Conservation (phyloP, 2,329 filamentous ascomycete genomes). For the Stagonosporopsis vannaccii region DNA sequence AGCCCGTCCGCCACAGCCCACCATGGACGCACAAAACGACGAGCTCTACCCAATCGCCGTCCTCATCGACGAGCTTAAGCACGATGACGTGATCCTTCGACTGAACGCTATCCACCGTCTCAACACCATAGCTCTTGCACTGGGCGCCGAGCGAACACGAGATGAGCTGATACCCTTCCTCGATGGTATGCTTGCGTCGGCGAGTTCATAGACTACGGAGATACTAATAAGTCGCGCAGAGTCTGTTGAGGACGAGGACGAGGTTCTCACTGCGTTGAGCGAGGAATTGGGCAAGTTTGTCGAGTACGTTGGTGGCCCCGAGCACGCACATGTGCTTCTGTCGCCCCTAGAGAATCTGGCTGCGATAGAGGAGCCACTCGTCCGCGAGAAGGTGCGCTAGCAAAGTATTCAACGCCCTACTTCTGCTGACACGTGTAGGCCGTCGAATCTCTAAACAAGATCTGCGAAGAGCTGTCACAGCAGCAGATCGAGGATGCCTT, state of each 20-base stretch:
- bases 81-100: constrained; percentile 97
- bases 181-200: constrained; percentile 74
- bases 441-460: constrained; percentile 99
- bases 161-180: constrained; percentile 99
- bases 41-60: constrained; percentile 99
- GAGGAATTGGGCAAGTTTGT: constrained; percentile 97
- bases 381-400: constrained; percentile 84
- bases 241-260: constrained; percentile 98
- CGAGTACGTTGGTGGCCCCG: constrained; percentile 94
- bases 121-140: constrained; percentile 94
- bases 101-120: constrained; percentile 98
- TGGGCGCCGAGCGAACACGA: constrained; percentile 94
- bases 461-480: constrained; percentile 88
- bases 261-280: constrained; percentile 94
- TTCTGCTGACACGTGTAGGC: constrained; percentile 66
- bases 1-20: constrained; percentile 33
- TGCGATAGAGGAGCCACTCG: constrained; percentile 96
- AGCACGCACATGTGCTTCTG: constrained; percentile 93
- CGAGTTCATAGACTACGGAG: background rate
- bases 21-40: constrained; percentile 94
- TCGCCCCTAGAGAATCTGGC: constrained; percentile 97
- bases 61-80: constrained; percentile 99
- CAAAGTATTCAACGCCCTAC: background rate
- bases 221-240: constrained; percentile 65
- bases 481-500: constrained; percentile 97